Percentiles rank a stretch among this genome's conserved stretches.
Evolutionary conservation across 176 grass and related monocot species (phyloP).

Genomic region (Musa schizocarpa): DNA sequence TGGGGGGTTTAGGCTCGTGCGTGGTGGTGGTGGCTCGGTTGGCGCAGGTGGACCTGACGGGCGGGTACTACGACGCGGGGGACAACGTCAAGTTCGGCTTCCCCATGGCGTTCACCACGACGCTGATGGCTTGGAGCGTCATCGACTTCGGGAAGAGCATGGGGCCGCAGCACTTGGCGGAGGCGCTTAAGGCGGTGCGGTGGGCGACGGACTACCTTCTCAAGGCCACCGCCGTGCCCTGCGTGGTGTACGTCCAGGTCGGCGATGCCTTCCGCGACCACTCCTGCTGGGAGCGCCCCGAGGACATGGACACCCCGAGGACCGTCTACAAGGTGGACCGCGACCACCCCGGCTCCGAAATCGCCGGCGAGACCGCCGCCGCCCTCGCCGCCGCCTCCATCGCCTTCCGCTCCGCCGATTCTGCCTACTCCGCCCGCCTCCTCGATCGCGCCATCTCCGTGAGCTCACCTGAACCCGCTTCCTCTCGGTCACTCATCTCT

Average conservation of each 20-base stretch:
- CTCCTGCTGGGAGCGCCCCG: constrained; percentile 80
- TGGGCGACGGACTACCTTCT: constrained; percentile 93
- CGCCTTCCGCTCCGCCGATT: constrained; percentile 62
- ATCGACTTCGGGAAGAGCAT: constrained; percentile 69
- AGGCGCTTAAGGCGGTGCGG: constrained; percentile 37
- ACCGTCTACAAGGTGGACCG: constrained; percentile 72
- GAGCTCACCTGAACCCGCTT: constrained; percentile 1
- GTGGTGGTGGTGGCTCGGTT: background rate
- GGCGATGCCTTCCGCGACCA: constrained; percentile 72
- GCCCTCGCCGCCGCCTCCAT: constrained; percentile 74
- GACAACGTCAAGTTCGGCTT: constrained; percentile 98
- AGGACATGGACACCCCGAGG: constrained; percentile 92
- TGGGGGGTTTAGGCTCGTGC: background rate
- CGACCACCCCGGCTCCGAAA: constrained; percentile 63
- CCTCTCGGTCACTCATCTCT: background rate
- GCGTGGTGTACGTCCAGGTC: constrained; percentile 70
- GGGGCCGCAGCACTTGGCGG: constrained; percentile 40
- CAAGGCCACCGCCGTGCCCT: constrained; percentile 44
- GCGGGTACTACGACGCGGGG: constrained; percentile 92
- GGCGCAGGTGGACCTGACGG: constrained; percentile 54
- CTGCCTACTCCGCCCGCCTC: constrained; percentile 37
- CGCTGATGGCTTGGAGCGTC: constrained; percentile 79
- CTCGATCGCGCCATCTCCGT: constrained; percentile 62
- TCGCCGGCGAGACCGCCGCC: constrained; percentile 78
- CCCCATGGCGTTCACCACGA: constrained; percentile 90